Evolutionary conservation across 2,329 filamentous ascomycete genomes (phyloP).

Genomic region (Fusarium penzigii): DNA sequence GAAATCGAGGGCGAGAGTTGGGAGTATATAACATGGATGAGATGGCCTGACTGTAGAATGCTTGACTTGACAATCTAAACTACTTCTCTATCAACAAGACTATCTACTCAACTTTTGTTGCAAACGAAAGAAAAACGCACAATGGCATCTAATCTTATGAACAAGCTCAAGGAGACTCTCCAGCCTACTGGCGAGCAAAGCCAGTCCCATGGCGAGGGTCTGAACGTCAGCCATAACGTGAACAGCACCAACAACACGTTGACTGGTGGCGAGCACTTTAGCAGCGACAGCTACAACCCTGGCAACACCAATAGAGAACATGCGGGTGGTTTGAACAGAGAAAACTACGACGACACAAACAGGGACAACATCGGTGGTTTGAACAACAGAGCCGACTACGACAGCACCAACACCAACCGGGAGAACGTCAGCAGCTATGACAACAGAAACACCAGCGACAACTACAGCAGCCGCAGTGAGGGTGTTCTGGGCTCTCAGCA

Average conservation of each 20-base stretch:
- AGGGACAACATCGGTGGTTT: background rate
- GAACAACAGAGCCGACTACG: background rate
- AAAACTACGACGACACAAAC: no score
- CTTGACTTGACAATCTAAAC: no score
- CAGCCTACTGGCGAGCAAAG: constrained; percentile 5
- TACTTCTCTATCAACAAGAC: background rate
- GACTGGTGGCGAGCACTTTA: background rate
- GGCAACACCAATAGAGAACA: no score
- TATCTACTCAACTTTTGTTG: background rate
- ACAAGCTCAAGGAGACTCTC: constrained; percentile 23
- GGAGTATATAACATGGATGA: no score
- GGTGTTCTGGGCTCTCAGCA: constrained; percentile 2
- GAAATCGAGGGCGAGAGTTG: no score
- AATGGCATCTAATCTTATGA: constrained; percentile 20
- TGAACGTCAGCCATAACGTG: background rate
- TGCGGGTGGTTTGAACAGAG: no score
- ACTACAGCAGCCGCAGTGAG: background rate
- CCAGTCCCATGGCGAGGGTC: constrained; percentile 1
- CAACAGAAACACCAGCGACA: background rate
- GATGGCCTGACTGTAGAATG: no score
- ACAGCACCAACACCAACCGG: background rate
- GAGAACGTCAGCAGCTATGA: no score
- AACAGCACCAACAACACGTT: background rate
- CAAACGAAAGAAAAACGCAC: background rate
- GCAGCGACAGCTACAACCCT: background rate